Conservation (phyloP, 176 grass and related monocot genomes). For the Metroxylon sagu region DNA sequence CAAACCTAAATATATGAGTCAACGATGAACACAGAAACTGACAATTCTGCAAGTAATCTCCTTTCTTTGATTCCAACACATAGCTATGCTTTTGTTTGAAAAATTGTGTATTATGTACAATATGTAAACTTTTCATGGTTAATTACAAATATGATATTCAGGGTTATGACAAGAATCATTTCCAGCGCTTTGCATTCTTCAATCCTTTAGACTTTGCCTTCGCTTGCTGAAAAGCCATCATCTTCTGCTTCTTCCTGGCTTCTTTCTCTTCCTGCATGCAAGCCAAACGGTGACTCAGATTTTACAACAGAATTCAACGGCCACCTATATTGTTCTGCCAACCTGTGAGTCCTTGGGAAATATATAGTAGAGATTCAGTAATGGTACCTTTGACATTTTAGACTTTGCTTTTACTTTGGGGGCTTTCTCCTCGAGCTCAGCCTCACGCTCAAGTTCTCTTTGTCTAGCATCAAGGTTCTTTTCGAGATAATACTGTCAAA, state of each 20-base stretch:
- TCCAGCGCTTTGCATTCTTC: slow-evolving; percentile 87
- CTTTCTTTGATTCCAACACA: too few species aligned
- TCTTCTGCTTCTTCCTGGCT: slow-evolving; percentile 84
- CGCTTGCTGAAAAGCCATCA: slow-evolving; percentile 80
- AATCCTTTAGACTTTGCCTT: slow-evolving; percentile 69
- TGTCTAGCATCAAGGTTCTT: slow-evolving; percentile 94
- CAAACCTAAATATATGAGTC: too few species aligned
- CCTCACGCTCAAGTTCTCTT: slow-evolving; percentile 70
- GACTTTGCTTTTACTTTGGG: slow-evolving; percentile 95
- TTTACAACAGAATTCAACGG: too few species aligned
- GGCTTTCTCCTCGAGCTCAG: slow-evolving; percentile 75
- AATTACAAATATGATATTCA: too few species aligned
- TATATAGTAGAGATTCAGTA: too few species aligned
- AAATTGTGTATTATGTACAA: too few species aligned
- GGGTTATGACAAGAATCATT: slow-evolving; percentile 11
- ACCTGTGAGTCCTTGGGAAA: too few species aligned
- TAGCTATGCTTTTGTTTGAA: too few species aligned
- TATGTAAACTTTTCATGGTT: too few species aligned
- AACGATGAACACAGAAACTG: too few species aligned
- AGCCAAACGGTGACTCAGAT: neutral
- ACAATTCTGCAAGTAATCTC: too few species aligned
- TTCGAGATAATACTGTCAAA: slow-evolving; percentile 90
- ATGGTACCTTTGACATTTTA: slow-evolving; percentile 85
- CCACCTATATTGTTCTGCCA: too few species aligned
- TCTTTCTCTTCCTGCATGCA: slow-evolving; percentile 68